Evolutionary conservation across 495 filamentous ascomycete genomes (phyloP), one percentile per base, ranked within the genome.

Genomic region (Penicillium parvum): DNA sequence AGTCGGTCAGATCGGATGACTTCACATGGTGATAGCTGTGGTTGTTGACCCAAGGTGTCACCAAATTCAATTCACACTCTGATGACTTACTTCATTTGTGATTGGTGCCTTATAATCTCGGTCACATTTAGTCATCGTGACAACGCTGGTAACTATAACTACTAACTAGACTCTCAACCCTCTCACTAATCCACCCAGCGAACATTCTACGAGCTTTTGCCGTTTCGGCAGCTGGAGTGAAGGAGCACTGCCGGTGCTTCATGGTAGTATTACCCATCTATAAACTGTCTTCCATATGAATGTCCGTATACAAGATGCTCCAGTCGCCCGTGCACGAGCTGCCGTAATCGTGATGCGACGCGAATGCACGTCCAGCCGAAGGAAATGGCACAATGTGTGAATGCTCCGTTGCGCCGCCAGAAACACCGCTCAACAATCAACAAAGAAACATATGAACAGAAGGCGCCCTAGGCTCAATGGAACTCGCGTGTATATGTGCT

Each of bases 261-360:
- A 22, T 58, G 45, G 44, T n/a, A n/a, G n/a, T 45, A 59, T 58
- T 52, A 52, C 38, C 30, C 32, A 30, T 48, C 40, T 49, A 55
- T 55, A 42, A 47, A 45, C 47, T 32, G 32, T 43, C 34, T 39
- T 29, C 43, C 20, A 47, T 57, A 44, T 49, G 49, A 53, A 60
- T 53, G 50, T 39, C 32, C 41, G 41, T 59, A 32, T 53, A 51
- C 53, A 57, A 53, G 22, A 55, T 58, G 42, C 30, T 32, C 39
- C 20, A 8, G 37, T 37, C 37, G 35, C 20, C 20, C 23, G 22
- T 37, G 29, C 33, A 36, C 29, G 35, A 43, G 38, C 17, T 37
- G 33, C 26, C 22, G 16, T 32, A 19, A 21, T n/a, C 35, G 44
- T 21, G 12, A 39, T 33, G 17, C 23, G 32, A 16, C 43, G 26